Evolutionary conservation across 805 yeast species (phyloP), one percentile per base, ranked within the genome.

Genomic region (Candida boleticola): DNA sequence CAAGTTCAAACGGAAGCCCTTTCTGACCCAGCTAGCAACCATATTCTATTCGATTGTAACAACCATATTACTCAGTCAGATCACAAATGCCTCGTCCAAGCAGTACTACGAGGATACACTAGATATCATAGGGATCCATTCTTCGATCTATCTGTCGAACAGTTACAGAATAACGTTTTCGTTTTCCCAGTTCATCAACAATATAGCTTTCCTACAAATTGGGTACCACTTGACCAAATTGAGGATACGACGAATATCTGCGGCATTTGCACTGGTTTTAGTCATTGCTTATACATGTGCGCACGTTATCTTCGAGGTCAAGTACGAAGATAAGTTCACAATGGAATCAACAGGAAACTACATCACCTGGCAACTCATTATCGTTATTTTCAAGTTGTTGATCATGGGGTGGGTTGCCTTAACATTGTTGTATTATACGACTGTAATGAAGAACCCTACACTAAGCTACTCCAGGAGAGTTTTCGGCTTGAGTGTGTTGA

Each of bases 71-170:
- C 58, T 86, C 14, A 54, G 63, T 2, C 66, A 66, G 43, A 55
- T 80, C 23, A 76, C 82, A 13, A 49, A 56, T 1, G 66, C 71
- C 2, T 68, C 86, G 34, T 50, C 66, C 19, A 27, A 39, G 0
- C 89, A 85, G 53, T 83, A 80, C 53, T 56, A 55, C 5, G 47
- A 52, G 1, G 80, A 83, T 47, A 69, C 73, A 40, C 79, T 83
- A 40, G 83, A 83, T 55, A 63, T 79, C 11, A 50, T 57, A 7
- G 64, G 61, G 35, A 63, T 80, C 35, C 61, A 70, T 37, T 42
- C 52, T 6, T 42, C 53, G 6, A 57, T 82, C 7, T 68, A 71
- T 39, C 63, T 59, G 27, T 62, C 69, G 3, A 47, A 60, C 2
- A 52, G 59, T 11, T 71, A 66, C 45, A 57, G 71, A 19, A 55